These are phyloP conservation scores for Cytospora piceae DNA, from an alignment of 2,329 filamentous ascomycete genomes.

Conservation along the genomic window DNA sequence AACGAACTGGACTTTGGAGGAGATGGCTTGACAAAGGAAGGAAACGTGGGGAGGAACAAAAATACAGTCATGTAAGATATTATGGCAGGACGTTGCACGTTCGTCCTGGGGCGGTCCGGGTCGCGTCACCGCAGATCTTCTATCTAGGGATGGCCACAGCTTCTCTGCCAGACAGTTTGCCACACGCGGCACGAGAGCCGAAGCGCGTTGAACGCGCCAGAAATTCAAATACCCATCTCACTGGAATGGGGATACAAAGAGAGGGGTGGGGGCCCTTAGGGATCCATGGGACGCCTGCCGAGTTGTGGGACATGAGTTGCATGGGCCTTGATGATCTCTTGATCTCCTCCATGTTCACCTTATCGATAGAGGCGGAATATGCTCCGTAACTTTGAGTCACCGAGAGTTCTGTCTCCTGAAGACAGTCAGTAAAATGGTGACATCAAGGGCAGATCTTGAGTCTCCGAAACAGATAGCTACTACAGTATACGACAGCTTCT, in stretches of 20 bases:
- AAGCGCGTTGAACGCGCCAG: background rate
- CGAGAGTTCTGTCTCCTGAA: background rate
- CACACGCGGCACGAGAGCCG: background rate
- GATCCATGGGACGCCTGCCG: constrained; percentile 11
- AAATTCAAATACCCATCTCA: background rate
- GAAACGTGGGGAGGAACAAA: constrained; percentile 18
- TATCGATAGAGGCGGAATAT: background rate
- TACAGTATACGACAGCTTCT: background rate
- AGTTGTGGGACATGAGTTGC: constrained; percentile 11
- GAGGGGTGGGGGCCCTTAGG: background rate
- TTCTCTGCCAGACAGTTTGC: background rate
- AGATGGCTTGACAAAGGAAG: constrained; percentile 9
- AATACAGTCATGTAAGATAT: background rate
- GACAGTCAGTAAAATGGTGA: background rate
- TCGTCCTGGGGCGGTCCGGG: background rate
- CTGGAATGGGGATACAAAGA: constrained; percentile 1
- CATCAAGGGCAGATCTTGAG: background rate
- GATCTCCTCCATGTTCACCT: background rate
- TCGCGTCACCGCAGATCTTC: background rate
- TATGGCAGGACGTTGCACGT: background rate
- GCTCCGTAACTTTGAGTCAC: background rate
- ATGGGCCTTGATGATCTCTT: constrained; percentile 8
- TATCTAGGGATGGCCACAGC: background rate
- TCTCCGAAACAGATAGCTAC: background rate
- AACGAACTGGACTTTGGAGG: constrained; percentile 1